Evolutionary conservation across 345 rosid genomes (phyloP), one percentile per base, ranked within the genome.

Genomic region (Gossypium bickii): DNA sequence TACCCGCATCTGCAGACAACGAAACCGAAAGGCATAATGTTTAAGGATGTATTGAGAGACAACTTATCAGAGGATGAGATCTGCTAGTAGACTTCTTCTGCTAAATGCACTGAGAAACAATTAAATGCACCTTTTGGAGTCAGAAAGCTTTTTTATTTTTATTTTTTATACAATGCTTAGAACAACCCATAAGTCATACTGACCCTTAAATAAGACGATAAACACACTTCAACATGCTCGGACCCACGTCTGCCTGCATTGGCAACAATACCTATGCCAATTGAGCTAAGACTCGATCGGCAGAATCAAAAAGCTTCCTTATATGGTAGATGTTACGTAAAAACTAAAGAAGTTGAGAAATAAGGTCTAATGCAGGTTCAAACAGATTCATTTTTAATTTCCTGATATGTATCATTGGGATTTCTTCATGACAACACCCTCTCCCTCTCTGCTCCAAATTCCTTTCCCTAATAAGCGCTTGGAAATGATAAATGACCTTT

Each of bases 1-100:
- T 93, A 95, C 71, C 98, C 99, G 6, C 99, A 95, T 74, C 97
- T 95, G 87, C 72, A 74, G 9, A 61, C 55, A 71, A 38, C 52
- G 71, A 24, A 24, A 64, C 29, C 20, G 38, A 52, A 68, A 43
- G 16, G 27, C 51, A 70, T n/a, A 11, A 65, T 10, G 51, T 65
- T 63, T 63, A 16, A 49, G 47, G 76, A 29, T 44, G 57, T 61
- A 17, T 61, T 6, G 24, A 16, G 43, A 52, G 44, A 56, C 66
- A 68, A 74, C 82, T 73, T 52, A 51, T 59, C 45, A 57, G 58
- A 68, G 67, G 48, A 34, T 20, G 15, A 53, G 56, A 38, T 68
- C 67, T 18, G 34, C 24, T 17, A 34, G 29, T 7, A 56, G 22
- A 56, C 20, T 56, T 56, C 27, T 20, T 9, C 27, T 56, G 25